Evolutionary conservation across 148 eudicot species (phyloP), one percentile per base, ranked within the genome.

Genomic region (Rhododendron simsii): DNA sequence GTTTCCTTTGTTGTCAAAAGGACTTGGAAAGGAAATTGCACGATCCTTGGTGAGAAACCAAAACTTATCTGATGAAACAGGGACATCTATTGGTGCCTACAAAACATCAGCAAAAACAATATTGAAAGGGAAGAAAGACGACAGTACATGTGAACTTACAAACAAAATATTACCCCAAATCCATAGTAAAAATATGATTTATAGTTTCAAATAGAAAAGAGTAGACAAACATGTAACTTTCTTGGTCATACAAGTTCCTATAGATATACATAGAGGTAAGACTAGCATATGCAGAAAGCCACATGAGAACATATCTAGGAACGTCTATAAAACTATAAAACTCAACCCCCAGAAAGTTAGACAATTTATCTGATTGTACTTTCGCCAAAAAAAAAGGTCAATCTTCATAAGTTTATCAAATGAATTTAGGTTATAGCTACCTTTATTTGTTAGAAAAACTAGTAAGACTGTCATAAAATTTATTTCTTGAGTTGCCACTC

Each of bases 1-100:
- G 90, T 97, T 97, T 89, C 99, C 99, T 89, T 86, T 89, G 91
- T 97, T 95, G 83, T 95, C 89, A 90, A 97, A 97, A 81, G 99
- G 99, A 88, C 91, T 91, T 85, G 98, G 98, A 82, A 97, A 87
- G 69, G 99, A 86, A 80, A 94, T 86, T 71, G 99, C 93, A 88
- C 88, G 98, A 81, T 87, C 84, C 87, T 87, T 89, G 47, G 98
- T 90, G 67, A 97, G 94, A 57, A 95, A 86, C 98, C 94, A 94
- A 90, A 97, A 95, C 89, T 95, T 93, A 81, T 97, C 98, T 51
- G 93, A 91, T 61, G 96, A 90, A 88, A 97, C 98, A 89, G 96
- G 96, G 83, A 93, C 94, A 61, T 90, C 89, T n/a, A 95, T 83
- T 13, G 98, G 99, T 87, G 98, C 98, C 99, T 95, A 94, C 88